These are phyloP conservation scores for Leccinum incarnatum DNA, from an alignment of 768 basidiomycete genomes.

Conservation along the genomic window DNA sequence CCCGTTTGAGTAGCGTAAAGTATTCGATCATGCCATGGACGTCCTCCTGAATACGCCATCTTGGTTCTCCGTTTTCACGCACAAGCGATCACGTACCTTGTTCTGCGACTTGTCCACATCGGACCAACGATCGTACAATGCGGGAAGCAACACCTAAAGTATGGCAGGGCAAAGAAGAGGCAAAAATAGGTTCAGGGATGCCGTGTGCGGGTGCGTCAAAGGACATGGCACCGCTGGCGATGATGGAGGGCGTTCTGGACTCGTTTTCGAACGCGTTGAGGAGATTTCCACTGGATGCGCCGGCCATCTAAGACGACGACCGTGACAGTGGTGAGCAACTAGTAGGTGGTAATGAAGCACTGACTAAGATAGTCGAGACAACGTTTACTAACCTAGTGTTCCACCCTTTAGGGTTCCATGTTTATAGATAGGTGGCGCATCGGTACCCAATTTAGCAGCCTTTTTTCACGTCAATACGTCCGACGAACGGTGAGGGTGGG, in stretches of 20 bases:
- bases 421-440: no score
- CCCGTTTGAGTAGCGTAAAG: slow-evolving; percentile 66
- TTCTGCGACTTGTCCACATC: slow-evolving; percentile 33
- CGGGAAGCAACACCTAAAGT: slow-evolving; percentile 55
- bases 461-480: no score
- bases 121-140: slow-evolving; percentile 60
- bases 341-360: no score
- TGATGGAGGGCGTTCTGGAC: slow-evolving; percentile 20
- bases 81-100: slow-evolving; percentile 32
- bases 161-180: background rate
- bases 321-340: slow-evolving; percentile 7
- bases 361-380: no score
- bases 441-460: no score
- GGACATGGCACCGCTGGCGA: no score
- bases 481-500: no score
- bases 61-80: background rate
- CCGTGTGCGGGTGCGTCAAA: slow-evolving; percentile 60
- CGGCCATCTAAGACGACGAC: slow-evolving; percentile 43
- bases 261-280: slow-evolving; percentile 40
- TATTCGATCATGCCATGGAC: slow-evolving; percentile 39
- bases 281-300: slow-evolving; percentile 57
- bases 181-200: slow-evolving; percentile 15
- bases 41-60: slow-evolving; percentile 17
- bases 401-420: no score
- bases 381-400: no score